A percentile compares a stretch with the other conserved stretches of the same genome.
Conservation (phyloP, 805 yeast genomes). For the Ogataea salicorniae region DNA sequence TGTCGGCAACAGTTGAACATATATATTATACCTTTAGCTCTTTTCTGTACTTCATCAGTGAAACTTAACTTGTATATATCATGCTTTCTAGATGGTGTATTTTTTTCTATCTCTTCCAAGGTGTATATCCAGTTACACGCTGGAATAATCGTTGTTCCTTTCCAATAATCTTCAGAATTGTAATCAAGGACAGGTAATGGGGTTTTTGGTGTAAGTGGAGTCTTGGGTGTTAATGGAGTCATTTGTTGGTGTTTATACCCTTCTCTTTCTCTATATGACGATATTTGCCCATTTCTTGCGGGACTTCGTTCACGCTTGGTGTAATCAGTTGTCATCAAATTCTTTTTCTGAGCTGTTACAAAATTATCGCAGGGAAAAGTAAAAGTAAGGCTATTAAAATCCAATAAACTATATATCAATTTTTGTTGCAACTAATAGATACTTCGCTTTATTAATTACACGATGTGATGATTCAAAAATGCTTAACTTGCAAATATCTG, state of each 20-base stretch:
- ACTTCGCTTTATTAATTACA: not conserved
- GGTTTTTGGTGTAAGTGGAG: conserved; percentile 8
- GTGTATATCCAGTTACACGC: conserved; percentile 25
- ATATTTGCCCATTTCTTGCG: not conserved
- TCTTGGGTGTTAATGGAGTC: conserved; percentile 12
- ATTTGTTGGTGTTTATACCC: not conserved
- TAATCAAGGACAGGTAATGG: conserved; percentile 1
- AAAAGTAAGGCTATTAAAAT: not conserved
- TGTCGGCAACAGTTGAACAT: conserved; percentile 39
- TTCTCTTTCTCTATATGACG: conserved; percentile 10
- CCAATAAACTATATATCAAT: no score
- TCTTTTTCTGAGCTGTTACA: not conserved
- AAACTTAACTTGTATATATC: conserved; percentile 24
- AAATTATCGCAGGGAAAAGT: not conserved
- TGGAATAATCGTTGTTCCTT: conserved; percentile 25
- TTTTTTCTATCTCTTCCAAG: conserved; percentile 18
- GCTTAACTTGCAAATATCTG: no score
- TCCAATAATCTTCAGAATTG: conserved; percentile 22
- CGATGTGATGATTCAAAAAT: no score
- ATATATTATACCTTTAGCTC: conserved; percentile 46
- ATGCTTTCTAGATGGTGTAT: conserved; percentile 31
- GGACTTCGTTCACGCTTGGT: conserved; percentile 11
- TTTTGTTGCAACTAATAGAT: not conserved
- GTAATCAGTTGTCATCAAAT: not conserved
- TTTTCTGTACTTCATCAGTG: conserved; percentile 35